Evolutionary conservation across 2,329 filamentous ascomycete genomes (phyloP), one percentile per base, ranked within the genome.

Genomic region (Sarocladiaceae sp.): DNA sequence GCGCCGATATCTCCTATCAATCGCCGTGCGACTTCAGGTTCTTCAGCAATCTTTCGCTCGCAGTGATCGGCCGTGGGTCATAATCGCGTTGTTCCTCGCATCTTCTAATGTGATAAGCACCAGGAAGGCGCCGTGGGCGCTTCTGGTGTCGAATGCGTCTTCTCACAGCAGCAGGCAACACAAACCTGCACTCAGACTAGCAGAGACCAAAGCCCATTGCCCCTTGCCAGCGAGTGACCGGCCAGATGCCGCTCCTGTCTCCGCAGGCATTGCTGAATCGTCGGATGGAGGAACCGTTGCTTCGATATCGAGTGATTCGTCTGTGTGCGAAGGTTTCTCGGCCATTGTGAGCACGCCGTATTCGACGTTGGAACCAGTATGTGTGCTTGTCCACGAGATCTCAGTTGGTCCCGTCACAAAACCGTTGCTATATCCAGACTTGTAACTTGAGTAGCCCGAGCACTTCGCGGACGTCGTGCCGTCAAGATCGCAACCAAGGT

Each of bases 401-500:
- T 75, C 66, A 1, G 72, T 74, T 36, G 73, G 71, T 1, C 74
- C 73, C 2, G 68, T 69, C 49, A 69, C 52, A 8, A 63, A 60
- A 49, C 70, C 71, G 42, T 71, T 66, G 4, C 62, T 61, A 56
- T 70, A 73, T 46, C 66, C 66, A 4, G 68, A 58, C 36, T 66
- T 68, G 50, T 69, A 71, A 48, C 74, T 76, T 2, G 75, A 74
- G 55, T 74, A 76, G 18, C 74, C 75, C 0, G 72, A 76, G 56
- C 75, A 78, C 4, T 71, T 74, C 17, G 75, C 75, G 10, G 64
- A 67, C 4, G 72, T 74, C 4, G 65, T 72, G 22, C 67, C 72
- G 18, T 66, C 59, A 22, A 77, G 62, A 15, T 64, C 62, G 59
- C 75, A 78, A 51, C 65, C 69, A 15, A 78, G 64, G 46, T 74